A percentile compares a stretch with the other conserved stretches of the same genome.
phyloP scores from a whole-genome alignment of 2,329 filamentous ascomycete species.

The Monosporascus sp. region DNA sequence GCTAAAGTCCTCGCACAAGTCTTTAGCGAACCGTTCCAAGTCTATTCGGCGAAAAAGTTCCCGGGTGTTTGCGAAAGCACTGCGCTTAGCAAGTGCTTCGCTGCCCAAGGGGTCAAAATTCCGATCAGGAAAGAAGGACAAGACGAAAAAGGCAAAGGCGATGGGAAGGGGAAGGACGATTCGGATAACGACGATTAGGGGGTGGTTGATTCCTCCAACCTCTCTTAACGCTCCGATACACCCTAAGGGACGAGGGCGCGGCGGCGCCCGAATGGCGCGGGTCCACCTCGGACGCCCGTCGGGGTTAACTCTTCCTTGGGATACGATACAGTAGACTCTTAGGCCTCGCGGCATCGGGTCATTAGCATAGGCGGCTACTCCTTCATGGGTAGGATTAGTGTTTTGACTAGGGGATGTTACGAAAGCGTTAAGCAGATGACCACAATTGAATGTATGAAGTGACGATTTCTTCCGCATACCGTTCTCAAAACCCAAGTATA shows the following conservation, averaged over 20 bases:
- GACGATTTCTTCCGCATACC: not conserved
- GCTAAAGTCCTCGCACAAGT: constrained; percentile 78
- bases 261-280: too few species aligned
- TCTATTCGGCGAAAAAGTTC: constrained; percentile 97
- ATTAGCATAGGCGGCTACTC: not conserved
- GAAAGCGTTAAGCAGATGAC: not conserved
- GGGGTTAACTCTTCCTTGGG: too few species aligned
- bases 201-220: not conserved
- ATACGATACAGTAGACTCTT: not conserved
- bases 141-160: constrained; percentile 32
- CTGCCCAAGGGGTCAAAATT: constrained; percentile 91
- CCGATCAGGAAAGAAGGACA: constrained; percentile 83
- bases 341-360: not conserved
- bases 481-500: too few species aligned
- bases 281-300: too few species aligned
- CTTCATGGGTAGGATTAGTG: not conserved
- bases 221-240: not conserved
- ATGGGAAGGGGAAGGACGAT: constrained; percentile 32
- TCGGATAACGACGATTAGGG: constrained; percentile 50
- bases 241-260: too few species aligned
- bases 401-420: not conserved
- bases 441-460: not conserved
- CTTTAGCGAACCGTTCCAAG: constrained; percentile 86
- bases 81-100: constrained; percentile 84
- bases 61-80: constrained; percentile 96